Conservation (phyloP, 208 protist species). For the Trypanosoma avium region DNA sequence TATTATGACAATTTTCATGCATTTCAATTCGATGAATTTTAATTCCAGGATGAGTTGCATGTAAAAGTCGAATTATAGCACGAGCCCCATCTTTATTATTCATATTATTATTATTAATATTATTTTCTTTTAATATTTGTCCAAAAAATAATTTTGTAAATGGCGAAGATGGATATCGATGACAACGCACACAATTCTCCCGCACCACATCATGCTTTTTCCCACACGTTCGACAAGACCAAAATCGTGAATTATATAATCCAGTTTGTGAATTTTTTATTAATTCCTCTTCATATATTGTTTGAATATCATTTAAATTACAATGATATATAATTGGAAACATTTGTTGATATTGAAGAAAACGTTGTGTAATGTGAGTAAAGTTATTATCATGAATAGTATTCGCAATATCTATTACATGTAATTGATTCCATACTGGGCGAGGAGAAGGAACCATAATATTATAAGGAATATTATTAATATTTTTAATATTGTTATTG, state of each 20-base stretch:
- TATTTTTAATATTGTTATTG: background rate
- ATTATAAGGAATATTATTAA: conserved; percentile 1
- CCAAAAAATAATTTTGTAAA: conserved; percentile 67
- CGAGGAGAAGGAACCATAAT: conserved; percentile 27
- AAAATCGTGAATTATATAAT: conserved; percentile 47
- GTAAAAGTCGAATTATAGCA: conserved; percentile 49
- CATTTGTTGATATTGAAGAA: conserved; percentile 53
- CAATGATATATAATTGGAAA: conserved; percentile 64
- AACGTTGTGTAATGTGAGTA: conserved; percentile 53
- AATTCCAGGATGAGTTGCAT: conserved; percentile 53
- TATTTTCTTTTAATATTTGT: conserved; percentile 52
- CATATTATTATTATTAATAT: too few relatives aligned
- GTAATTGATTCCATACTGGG: conserved; percentile 64
- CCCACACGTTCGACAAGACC: conserved; percentile 54
- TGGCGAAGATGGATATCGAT: conserved; percentile 9
- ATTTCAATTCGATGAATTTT: conserved; percentile 53
- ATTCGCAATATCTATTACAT: conserved; percentile 65
- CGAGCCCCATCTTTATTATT: conserved; percentile 34
- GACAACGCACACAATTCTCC: conserved; percentile 62
- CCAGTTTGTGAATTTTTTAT: conserved; percentile 34
- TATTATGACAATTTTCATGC: too few relatives aligned
- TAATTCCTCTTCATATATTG: conserved; percentile 31
- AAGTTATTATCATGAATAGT: conserved; percentile 60
- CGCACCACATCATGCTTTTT: conserved; percentile 52
- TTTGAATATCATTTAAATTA: conserved; percentile 24